phyloP scores from a whole-genome alignment of 73 alveolate species.

The Symbiodinium natans region DNA sequence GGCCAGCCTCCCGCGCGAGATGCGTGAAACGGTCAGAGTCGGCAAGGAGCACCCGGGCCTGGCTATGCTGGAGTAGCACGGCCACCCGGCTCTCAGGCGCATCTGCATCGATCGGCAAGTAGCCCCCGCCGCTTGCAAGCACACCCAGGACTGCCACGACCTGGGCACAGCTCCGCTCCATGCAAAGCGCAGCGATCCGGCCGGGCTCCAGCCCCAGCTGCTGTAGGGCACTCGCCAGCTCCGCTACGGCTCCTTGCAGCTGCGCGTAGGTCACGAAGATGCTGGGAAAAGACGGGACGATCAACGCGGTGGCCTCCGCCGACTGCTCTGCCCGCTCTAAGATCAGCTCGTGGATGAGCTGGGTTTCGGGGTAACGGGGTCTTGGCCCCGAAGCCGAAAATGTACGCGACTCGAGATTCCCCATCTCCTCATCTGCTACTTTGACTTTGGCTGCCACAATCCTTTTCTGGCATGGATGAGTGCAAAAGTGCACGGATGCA shows the following conservation, averaged over 20 bases:
- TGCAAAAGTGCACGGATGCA: neutral
- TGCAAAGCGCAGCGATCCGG: neutral
- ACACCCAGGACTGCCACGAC: neutral
- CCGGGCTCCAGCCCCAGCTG: neutral
- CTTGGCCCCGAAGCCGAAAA: neutral
- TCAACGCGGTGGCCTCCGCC: neutral
- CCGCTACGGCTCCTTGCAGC: neutral
- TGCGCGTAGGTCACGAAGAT: neutral
- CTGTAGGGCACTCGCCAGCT: neutral
- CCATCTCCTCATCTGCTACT: neutral
- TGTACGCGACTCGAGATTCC: neutral
- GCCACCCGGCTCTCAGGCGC: neutral
- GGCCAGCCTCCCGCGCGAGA: neutral
- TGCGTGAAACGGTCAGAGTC: neutral
- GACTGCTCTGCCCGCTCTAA: neutral
- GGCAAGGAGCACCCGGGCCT: neutral
- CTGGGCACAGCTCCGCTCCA: slow-evolving; percentile 10
- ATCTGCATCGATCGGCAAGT: neutral
- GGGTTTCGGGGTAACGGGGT: neutral
- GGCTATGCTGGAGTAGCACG: neutral
- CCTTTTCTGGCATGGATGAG: neutral
- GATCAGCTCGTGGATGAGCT: neutral
- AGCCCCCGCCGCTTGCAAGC: neutral
- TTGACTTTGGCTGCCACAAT: neutral
- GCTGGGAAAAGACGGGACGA: neutral